Base-by-base conservation (phyloP, 768 basidiomycete genomes). In the Trametes elegans region DNA sequence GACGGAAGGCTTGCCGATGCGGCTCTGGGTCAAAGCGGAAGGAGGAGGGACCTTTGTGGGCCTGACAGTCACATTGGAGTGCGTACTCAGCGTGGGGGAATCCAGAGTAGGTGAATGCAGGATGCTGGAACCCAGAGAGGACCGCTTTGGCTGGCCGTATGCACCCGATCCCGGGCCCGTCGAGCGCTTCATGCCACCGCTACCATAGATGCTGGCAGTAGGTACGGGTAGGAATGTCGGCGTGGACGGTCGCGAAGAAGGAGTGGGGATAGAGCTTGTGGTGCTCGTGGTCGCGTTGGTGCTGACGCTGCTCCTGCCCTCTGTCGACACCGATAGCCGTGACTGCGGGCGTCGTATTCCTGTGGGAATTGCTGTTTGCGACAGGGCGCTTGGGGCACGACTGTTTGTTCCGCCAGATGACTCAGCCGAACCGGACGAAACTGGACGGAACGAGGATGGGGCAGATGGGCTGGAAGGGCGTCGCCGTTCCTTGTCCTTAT, bases 211-310 rank as follows among this genome's bases (percentile, higher is more conserved):
- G 34, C 79, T 73, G 24, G 75, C 70, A 23, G 81, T 77, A 2
- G 88, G 85, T 27, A 89, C 60, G n/a, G 88, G 88, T 23, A 91
- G 74, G 62, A 87, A 85, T 16, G 88, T 89, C 8, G 89, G 89
- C 21, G 89, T 88, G 19, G 84, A 68, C 8, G 89, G 89, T 2
- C 89, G 82, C 34, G 87, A 88, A 5, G 77, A 72, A 16, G 87
- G 80, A 4, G 86, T 83, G 9, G 84, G 78, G 44, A 88, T 80
- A 10, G 85, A 81, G 59, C 81, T 84, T 18, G 79, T 70, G 26
- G 78, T 80, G 32, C 81, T 83, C n/a, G 81, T 73, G 26, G 78
- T 80, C 16, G 85, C 79, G 19, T 79, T 77, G 3, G 79, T 79
- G 52, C 79, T 78, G 53, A 75, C 69, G 48, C 71, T 72, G 28